These are phyloP conservation scores for Sisymbrium altissimum DNA, from an alignment of 345 rosid species.

Conservation along the genomic window DNA sequence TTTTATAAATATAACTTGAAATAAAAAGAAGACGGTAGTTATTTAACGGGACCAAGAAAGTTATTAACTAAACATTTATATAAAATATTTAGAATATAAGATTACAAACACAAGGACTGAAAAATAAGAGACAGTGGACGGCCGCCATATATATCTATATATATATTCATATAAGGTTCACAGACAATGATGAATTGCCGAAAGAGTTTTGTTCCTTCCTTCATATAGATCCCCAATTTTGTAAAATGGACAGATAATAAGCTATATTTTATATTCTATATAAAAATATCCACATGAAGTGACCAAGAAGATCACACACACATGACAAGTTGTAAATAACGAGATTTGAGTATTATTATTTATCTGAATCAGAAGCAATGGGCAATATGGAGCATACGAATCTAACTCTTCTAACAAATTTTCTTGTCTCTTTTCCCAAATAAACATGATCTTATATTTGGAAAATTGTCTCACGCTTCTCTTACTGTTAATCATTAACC, in stretches of 20 bases:
- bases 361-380: slow-evolving; percentile 24
- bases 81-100: background rate
- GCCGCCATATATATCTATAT: slow-evolving; percentile 16
- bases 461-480: slow-evolving; percentile 28
- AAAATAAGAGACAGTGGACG: slow-evolving; percentile 8
- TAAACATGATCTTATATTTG: slow-evolving; percentile 19
- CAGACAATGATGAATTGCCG: slow-evolving; percentile 31
- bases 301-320: slow-evolving; percentile 29
- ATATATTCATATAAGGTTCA: slow-evolving; percentile 29
- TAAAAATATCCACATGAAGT: slow-evolving; percentile 14
- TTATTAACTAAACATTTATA: background rate
- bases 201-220: slow-evolving; percentile 21
- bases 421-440: slow-evolving; percentile 26
- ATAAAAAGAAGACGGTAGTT: slow-evolving; percentile 12
- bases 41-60: background rate
- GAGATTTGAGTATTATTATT: slow-evolving; percentile 2
- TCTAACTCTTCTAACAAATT: slow-evolving; percentile 9
- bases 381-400: slow-evolving; percentile 31
- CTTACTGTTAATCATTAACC: slow-evolving; percentile 5
- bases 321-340: slow-evolving; percentile 31
- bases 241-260: slow-evolving; percentile 10
- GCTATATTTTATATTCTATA: background rate
- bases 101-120: slow-evolving; percentile 10
- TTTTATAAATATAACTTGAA: background rate
- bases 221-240: slow-evolving; percentile 23